Percentiles rank a stretch among this genome's conserved stretches.
Conservation (phyloP, 208 protist species). For the Blastocrithidia nonstop region DNA sequence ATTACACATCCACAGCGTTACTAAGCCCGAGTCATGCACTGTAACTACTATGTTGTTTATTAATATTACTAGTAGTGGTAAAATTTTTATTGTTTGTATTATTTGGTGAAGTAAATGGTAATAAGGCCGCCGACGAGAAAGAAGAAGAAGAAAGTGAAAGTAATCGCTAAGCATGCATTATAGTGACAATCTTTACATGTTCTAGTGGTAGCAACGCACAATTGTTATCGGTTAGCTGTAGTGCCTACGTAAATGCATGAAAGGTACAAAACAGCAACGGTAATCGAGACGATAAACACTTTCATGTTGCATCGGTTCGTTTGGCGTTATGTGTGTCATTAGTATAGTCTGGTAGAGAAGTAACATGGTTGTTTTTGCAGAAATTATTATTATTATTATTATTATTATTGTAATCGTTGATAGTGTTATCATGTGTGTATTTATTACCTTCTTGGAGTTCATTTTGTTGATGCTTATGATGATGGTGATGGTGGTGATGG, state of each 20-base stretch:
- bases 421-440: too few species aligned
- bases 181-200: constrained; percentile 23
- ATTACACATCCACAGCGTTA: constrained; percentile 62
- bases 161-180: constrained; percentile 25
- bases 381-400: background rate
- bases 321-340: background rate
- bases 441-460: background rate
- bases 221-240: constrained; percentile 12
- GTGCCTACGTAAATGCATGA: constrained; percentile 15
- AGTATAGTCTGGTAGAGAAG: background rate
- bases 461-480: background rate
- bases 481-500: constrained; percentile 3
- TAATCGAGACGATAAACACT: constrained; percentile 15
- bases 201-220: constrained; percentile 37
- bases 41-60: constrained; percentile 5
- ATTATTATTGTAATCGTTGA: background rate
- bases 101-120: constrained; percentile 1
- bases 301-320: background rate
- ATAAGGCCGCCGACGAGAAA: background rate
- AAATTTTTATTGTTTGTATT: background rate
- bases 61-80: background rate
- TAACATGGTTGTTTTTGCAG: constrained; percentile 1
- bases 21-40: constrained; percentile 45
- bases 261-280: constrained; percentile 38
- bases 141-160: constrained; percentile 21